Base-by-base conservation (phyloP, 768 basidiomycete species). In the Strobilomyces confusus region DNA sequence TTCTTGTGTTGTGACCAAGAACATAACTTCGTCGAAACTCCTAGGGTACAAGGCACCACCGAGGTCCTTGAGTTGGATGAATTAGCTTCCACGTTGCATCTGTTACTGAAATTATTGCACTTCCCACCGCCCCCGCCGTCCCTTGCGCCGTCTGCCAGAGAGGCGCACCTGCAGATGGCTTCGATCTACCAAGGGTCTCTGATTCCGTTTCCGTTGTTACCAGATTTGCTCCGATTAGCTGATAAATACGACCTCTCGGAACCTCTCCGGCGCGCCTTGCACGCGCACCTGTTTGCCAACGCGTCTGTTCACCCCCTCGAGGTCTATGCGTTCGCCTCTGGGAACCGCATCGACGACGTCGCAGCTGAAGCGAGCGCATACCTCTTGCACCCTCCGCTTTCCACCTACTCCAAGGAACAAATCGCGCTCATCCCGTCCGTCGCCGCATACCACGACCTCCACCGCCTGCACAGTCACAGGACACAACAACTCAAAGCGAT, bases 221-320 rank as follows among this genome's bases (percentile, higher is more conserved):
- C 80, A 14, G 59, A 76, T 44, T 71, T 89, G 57, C 77, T 83
- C 62, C 69, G 63, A 42, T 72, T 88, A 38, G 79, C 75, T 32
- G 87, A 88, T 68, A 89, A 89, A 64, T 89, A 89, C 59, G 73
- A 72, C 5, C 71, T 89, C 20, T 72, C 77, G 29, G 74, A 75
- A 9, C 57, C 73, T 6, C 73, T 82, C 44, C 61, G 75, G 49
- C 63, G 67, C 3, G 65, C 70, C 17, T 61, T 89, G 43, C 71
- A 74, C 52, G 67, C 69, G 23, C 86, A 88, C 66, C 68, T 89
- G 3, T 57, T 74, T 19, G 77, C 78, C 4, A 78, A 87, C 63
- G 79, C 80, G 4, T 70, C 75, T 20, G 52, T 58, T 5, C 65
- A 76, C 52, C 79, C 82, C 9, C 71, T 89, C n/a, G 74, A 76